Base-by-base conservation (phyloP, 2,329 filamentous ascomycete species). In the Botrytis tulipae region DNA sequence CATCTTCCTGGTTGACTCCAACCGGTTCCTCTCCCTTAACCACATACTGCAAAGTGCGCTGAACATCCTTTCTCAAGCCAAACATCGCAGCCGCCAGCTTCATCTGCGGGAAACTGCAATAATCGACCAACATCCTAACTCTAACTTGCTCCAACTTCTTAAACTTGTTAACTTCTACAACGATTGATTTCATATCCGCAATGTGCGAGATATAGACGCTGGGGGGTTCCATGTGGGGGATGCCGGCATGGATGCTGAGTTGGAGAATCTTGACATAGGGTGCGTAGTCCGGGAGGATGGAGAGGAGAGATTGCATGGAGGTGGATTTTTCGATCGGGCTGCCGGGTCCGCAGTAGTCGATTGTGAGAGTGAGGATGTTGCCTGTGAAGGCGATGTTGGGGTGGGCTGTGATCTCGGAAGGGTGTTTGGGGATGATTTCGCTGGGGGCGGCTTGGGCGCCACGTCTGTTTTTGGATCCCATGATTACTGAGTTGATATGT, bases 381-480 rank as follows among this genome's bases (percentile, higher is more conserved):
- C n/a, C 25, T 2, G 22, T 42, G 9, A 57, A 22, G 5, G 18
- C 6, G 1, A 68, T 29, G 10, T 7, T 8, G 16, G 48, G 66
- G 25, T 68, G 66, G 5, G 18, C 4, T 3, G 22, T 37, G 48
- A 68, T 68, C 1, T 68, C 48, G 3, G 5, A 16, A 20, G 9
- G 18, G 66, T 16, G 16, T 32, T 57, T 68, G 18, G 66, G 48
- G 7, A 37, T 67, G 1, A 32, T 1, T 40, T 46, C 32, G 35
- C 8, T 29, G 18, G 35, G 2, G 4, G 37, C 25, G 2, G n/a
- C 61, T 12, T 4, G 37, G 16, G 16, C 37, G 6, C 8, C 25
- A 63, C 61, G 66, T 42, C 46, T 22, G 37, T 65, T 65, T 32
- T 65, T 68, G 18, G 6, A 32, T 22, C 46, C 48, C 66, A 68